phyloP scores from a whole-genome alignment of 106 monocot species.

The Dactylorhiza incarnata region DNA sequence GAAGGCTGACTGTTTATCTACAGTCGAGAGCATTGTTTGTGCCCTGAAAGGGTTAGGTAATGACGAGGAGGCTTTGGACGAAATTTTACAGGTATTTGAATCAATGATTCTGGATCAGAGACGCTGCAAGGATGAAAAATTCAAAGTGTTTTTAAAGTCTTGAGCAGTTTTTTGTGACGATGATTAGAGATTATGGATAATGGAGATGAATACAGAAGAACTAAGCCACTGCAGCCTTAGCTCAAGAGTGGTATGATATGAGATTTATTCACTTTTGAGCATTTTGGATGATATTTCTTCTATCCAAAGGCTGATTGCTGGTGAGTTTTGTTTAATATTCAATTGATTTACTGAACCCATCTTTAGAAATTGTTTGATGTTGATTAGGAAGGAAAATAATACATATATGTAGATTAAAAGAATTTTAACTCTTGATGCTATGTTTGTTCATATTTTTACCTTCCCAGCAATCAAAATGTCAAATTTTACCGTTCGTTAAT shows the following conservation, averaged over 20 bases:
- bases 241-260: no score
- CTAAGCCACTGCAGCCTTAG: not conserved
- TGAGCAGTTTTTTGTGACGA: not conserved
- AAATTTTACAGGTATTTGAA: constrained; percentile 61
- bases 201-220: not conserved
- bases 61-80: constrained; percentile 45
- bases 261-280: not conserved
- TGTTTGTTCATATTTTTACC: not conserved
- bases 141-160: constrained; percentile 12
- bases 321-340: not conserved
- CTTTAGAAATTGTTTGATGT: not conserved
- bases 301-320: not conserved
- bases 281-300: constrained; percentile 4
- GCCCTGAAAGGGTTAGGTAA: constrained; percentile 61
- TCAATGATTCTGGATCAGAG: constrained; percentile 86
- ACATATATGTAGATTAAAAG: not conserved
- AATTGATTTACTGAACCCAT: not conserved
- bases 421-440: not conserved
- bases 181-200: not conserved
- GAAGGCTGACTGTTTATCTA: constrained; percentile 70
- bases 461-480: not conserved
- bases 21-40: constrained; percentile 82
- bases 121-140: constrained; percentile 66
- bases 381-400: not conserved
- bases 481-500: not conserved